Evolutionary conservation across 2,329 filamentous ascomycete species (phyloP), one percentile per base, ranked within the genome.

Genomic region (Cercospora brassicicola): DNA sequence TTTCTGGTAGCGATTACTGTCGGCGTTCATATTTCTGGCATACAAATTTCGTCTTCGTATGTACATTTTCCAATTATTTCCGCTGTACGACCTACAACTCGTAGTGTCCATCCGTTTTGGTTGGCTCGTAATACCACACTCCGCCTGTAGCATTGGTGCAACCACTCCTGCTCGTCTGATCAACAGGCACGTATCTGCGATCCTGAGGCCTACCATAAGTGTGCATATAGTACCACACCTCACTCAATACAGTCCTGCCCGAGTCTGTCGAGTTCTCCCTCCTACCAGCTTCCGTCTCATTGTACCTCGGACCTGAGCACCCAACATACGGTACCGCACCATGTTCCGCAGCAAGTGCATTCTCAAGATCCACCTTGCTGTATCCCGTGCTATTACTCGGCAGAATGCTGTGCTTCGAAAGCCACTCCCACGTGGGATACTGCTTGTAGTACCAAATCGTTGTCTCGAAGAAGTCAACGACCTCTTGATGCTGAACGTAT

Each of bases 221-320:
- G 77, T 90, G 84, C 76, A 86, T 83, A 74, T 89, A 90, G 75
- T 90, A 91, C 88, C 88, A 91, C 11, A 89, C 82, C 82, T 91
- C 89, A 67, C 77, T 84, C 59, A 91, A 72, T 33, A 84, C 81
- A 1, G 87, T 90, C 69, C 80, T 79, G 1, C 89, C 88, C 65
- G 81, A 84, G 73, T 90, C 88, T 2, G 74, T 73, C 2, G 83
- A 74, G 59, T 72, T 84, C 26, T 62, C 62, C 20, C 84, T 84
- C 68, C 78, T 82, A 1, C 89, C 88, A 7, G 84, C 86, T 20
- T 76, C 82, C 13, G 88, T 90, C 70, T 84, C 80, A 75, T 90
- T 90, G 77, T 84, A 90, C 23, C 82, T 76, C 8, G 87, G 85
- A 0, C 88, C 89, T 0, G 82, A 80, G 80, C 88, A 91, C 4